phyloP scores from a whole-genome alignment of 2,329 filamentous ascomycete species.

The Monilinia vaccinii-corymbosi region DNA sequence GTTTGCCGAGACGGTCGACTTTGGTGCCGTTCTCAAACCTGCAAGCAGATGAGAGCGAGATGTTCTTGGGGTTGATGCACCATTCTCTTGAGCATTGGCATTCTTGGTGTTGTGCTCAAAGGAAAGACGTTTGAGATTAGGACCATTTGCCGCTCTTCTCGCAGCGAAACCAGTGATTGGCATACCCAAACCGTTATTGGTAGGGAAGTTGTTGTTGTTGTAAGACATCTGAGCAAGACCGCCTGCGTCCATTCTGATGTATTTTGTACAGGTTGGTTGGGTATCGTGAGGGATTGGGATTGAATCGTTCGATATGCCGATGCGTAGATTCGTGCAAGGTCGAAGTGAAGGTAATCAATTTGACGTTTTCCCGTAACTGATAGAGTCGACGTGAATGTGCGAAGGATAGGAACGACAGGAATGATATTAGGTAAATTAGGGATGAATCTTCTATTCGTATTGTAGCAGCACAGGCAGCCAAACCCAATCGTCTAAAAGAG shows the following conservation, averaged over 20 bases:
- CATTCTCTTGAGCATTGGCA: constrained; percentile 56
- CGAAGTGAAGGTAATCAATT: neutral
- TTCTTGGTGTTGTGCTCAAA: constrained; percentile 60
- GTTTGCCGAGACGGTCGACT: constrained; percentile 64
- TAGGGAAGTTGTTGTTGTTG: constrained; percentile 67
- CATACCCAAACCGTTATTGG: constrained; percentile 63
- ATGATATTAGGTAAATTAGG: constrained; percentile 10
- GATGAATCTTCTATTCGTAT: constrained; percentile 3
- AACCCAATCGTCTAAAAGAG: neutral
- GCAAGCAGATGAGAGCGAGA: constrained; percentile 92
- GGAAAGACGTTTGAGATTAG: constrained; percentile 82
- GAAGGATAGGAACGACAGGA: neutral
- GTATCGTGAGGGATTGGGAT: neutral
- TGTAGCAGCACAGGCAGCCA: neutral
- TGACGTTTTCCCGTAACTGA: neutral
- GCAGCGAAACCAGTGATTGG: constrained; percentile 77
- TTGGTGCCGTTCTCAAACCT: constrained; percentile 86
- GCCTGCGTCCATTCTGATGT: constrained; percentile 72
- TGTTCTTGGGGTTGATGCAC: constrained; percentile 75
- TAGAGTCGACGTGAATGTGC: neutral
- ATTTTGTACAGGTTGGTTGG: constrained; percentile 20
- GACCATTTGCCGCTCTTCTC: constrained; percentile 59
- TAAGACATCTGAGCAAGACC: constrained; percentile 99
- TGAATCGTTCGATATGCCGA: neutral
- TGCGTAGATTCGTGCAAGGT: neutral